Conservation (phyloP, 2,329 filamentous ascomycete species). For the Dactylonectria macrodidyma region DNA sequence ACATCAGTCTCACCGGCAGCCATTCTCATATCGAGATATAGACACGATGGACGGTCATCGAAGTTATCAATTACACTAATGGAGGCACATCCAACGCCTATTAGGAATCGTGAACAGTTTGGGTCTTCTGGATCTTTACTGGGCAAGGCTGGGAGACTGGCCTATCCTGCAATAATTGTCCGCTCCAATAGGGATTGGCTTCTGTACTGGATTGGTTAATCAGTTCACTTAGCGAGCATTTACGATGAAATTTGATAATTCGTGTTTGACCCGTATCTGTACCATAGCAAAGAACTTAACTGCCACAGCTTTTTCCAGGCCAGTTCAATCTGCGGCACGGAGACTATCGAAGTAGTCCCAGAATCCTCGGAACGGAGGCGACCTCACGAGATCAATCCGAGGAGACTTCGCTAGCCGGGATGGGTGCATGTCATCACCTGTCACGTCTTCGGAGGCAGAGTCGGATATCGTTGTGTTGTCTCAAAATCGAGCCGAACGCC, state of each 20-base stretch:
- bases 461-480: constrained; percentile 54
- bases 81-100: too few relatives aligned
- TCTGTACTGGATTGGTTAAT: not conserved
- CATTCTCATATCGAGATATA: too few relatives aligned
- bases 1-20: too few relatives aligned
- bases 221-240: constrained; percentile 10
- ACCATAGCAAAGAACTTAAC: constrained; percentile 69
- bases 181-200: not conserved
- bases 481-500: constrained; percentile 64
- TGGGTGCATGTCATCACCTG: constrained; percentile 44
- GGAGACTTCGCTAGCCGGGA: constrained; percentile 71
- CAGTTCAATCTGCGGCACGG: constrained; percentile 71
- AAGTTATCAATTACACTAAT: too few relatives aligned
- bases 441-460: constrained; percentile 49
- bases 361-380: constrained; percentile 65
- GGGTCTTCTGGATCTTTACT: not conserved
- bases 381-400: constrained; percentile 57
- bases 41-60: too few relatives aligned
- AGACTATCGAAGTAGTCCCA: constrained; percentile 71
- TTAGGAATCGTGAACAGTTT: too few relatives aligned
- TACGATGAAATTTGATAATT: constrained; percentile 33
- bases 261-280: constrained; percentile 78
- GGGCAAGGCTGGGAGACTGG: too few relatives aligned
- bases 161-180: not conserved
- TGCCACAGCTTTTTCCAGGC: constrained; percentile 74